These are phyloP conservation scores for Eucalyptus melliodora DNA, from an alignment of 345 rosid species.

Conservation along the genomic window DNA sequence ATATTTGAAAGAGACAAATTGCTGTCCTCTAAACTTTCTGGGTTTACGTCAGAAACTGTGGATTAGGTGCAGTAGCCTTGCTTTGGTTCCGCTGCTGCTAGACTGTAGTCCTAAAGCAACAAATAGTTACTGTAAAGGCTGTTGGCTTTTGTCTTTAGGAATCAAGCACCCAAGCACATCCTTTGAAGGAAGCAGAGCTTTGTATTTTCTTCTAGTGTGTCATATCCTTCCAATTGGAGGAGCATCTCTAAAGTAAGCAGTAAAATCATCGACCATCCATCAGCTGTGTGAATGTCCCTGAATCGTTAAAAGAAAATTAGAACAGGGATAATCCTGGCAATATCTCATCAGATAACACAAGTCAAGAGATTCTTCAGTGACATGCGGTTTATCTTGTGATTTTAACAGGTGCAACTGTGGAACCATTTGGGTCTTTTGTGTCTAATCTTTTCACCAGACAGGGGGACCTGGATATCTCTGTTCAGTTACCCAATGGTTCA, in stretches of 20 bases:
- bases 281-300: neutral
- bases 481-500: conserved; percentile 39
- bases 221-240: neutral
- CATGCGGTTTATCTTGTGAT: neutral
- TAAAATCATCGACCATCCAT: neutral
- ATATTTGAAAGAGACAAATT: neutral
- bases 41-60: neutral
- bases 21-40: neutral
- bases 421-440: conserved; percentile 86
- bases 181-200: neutral
- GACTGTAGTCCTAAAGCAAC: neutral
- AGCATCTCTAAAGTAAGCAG: neutral
- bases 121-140: neutral
- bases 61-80: neutral
- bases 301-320: neutral
- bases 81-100: neutral
- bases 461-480: conserved; percentile 85
- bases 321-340: neutral
- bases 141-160: neutral
- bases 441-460: conserved; percentile 68
- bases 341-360: neutral
- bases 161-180: neutral
- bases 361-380: neutral
- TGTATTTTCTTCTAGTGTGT: neutral
- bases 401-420: conserved; percentile 69